Evolutionary conservation across 1,139 yeast genomes (phyloP).

Genomic region (Candida glucosophila): DNA sequence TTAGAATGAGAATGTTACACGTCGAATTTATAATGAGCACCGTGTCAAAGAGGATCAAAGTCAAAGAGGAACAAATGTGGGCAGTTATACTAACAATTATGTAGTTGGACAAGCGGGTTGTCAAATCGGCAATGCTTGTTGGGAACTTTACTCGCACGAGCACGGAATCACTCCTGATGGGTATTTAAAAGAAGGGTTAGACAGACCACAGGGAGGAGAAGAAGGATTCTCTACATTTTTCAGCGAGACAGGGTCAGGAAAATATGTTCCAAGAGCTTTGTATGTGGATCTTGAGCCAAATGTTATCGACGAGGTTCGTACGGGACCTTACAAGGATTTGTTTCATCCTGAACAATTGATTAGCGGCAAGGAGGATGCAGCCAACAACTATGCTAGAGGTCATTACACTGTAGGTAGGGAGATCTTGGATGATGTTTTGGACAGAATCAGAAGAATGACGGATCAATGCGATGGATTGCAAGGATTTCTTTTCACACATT

Average conservation of each 20-base stretch:
- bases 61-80: not conserved
- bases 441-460: slow-evolving; percentile 91
- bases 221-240: slow-evolving; percentile 96
- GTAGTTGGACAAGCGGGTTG: slow-evolving; percentile 80
- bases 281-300: slow-evolving; percentile 97
- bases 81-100: slow-evolving; percentile 14
- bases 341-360: slow-evolving; percentile 98
- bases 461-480: slow-evolving; percentile 98
- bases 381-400: slow-evolving; percentile 98
- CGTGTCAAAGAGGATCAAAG: too few relatives aligned
- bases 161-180: slow-evolving; percentile 93
- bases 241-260: slow-evolving; percentile 93
- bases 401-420: slow-evolving; percentile 98
- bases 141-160: slow-evolving; percentile 96
- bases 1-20: slow-evolving; percentile 3
- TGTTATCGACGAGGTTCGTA: slow-evolving; percentile 95
- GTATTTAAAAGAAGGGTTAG: slow-evolving; percentile 63
- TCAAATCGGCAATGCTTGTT: slow-evolving; percentile 98
- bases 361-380: slow-evolving; percentile 98
- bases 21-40: slow-evolving; percentile 3
- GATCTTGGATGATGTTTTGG: slow-evolving; percentile 86
- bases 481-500: slow-evolving; percentile 94
- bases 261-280: slow-evolving; percentile 95
- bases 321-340: slow-evolving; percentile 82
- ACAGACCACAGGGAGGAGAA: slow-evolving; percentile 74